Percentiles rank a stretch among this genome's conserved stretches.
phyloP scores from a whole-genome alignment of 164 flowering plant species.

The Paratinospora sagittata region DNA sequence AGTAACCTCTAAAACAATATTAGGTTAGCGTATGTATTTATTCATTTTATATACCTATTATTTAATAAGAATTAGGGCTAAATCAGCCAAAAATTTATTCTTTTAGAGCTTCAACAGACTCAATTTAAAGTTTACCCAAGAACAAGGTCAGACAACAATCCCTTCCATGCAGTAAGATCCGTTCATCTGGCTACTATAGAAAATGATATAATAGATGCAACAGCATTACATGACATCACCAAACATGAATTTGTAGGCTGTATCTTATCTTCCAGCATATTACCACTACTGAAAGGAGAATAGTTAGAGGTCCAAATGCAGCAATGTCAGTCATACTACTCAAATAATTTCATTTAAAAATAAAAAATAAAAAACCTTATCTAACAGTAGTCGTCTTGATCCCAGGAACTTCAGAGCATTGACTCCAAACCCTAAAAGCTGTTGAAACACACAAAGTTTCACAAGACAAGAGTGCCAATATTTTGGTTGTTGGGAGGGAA shows the following conservation, averaged over 20 bases:
- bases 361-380: no score
- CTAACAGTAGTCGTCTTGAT: no score
- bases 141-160: neutral
- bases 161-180: neutral
- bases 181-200: neutral
- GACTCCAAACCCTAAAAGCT: neutral
- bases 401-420: neutral
- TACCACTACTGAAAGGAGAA: neutral
- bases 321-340: neutral
- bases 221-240: neutral
- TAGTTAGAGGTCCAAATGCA: neutral
- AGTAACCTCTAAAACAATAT: neutral
- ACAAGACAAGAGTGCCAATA: neutral
- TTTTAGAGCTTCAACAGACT: no score
- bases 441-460: no score
- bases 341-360: neutral
- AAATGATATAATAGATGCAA: neutral
- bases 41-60: no score
- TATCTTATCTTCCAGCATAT: neutral
- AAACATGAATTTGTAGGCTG: neutral
- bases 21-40: no score
- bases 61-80: no score
- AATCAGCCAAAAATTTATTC: no score
- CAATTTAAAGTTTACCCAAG: no score
- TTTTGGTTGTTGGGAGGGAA: neutral